These are phyloP conservation scores for Leccinum subspadiceum DNA, from an alignment of 1,284 basidiomycete genomes.

Conservation along the genomic window DNA sequence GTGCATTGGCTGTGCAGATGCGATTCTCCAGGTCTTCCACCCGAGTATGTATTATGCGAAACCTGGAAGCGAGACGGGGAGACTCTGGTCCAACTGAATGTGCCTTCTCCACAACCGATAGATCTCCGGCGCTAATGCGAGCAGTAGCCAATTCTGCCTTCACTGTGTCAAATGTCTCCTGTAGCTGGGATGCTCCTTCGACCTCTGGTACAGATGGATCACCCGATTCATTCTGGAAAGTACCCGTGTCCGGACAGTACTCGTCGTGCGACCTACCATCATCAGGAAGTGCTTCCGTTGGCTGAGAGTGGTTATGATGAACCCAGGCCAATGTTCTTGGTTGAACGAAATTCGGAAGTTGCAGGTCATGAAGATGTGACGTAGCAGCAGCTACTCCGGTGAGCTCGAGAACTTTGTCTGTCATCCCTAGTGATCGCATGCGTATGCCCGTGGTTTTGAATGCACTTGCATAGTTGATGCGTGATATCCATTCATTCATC, in stretches of 20 bases:
- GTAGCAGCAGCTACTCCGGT: constrained; percentile 83
- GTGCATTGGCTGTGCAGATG: constrained; percentile 54
- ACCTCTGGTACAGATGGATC: constrained; percentile 47
- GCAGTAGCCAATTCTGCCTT: constrained; percentile 76
- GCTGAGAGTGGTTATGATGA: constrained; percentile 29
- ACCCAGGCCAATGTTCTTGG: constrained; percentile 48
- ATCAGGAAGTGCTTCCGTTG: constrained; percentile 5
- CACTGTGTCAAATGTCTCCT: constrained; percentile 82
- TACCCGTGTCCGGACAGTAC: constrained; percentile 29
- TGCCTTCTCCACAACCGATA: constrained; percentile 7
- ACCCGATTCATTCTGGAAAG: constrained; percentile 38
- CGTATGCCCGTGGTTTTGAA: constrained; percentile 87
- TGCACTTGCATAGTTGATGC: constrained; percentile 92
- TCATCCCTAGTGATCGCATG: constrained; percentile 75
- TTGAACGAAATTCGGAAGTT: constrained; percentile 34
- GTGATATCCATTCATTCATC: constrained; percentile 89
- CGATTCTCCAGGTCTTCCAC: constrained; percentile 63
- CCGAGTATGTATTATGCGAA: constrained; percentile 59
- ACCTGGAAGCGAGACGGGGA: constrained; percentile 36
- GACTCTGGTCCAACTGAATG: constrained; percentile 7
- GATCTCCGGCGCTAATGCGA: constrained; percentile 25
- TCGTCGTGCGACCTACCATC: constrained; percentile 21
- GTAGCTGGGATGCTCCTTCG: constrained; percentile 62
- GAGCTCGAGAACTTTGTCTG: constrained; percentile 66
- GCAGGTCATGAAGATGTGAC: constrained; percentile 71